Base-by-base conservation (phyloP, 192 early-diverging fungal genomes). In the Rhizophagus sp. region DNA sequence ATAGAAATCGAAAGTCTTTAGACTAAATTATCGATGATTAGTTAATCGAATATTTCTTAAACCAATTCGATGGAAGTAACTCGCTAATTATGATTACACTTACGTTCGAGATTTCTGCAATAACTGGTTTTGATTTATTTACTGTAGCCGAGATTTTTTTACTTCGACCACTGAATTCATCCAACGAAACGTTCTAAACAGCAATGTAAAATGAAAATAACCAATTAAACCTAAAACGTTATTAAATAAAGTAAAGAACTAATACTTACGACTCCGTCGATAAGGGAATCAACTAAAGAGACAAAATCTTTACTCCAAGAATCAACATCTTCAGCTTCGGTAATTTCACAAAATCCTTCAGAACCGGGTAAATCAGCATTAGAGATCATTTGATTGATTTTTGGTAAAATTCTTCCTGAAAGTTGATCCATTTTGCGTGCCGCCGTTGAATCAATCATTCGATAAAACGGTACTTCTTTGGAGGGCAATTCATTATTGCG, bases 171-270 rank as follows among this genome's bases (percentile, higher is more conserved):
- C 81, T 85, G 49, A 93, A 83, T 79, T 93, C 92, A 82, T 96
- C 95, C 49, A 96, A 78, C 24, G 90, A 90, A 13, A 92, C 85
- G 82, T 96, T 73, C 71, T 73, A 52, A 49, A 73, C n/a, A 25
- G 3, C 24, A 64, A 64, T 12, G 9, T 19, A 30, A 30, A 13
- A 25, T 13, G 4, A 12, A 73, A 50, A 73, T 24, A 30, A 73
- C 2, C 27, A 27, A 49, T 8, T 2, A 49, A 36, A 50, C 10
- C n/a, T 27, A n/a, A 50, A 24, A 4, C 9, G 27, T 10, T 11
- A 15, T 33, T 52, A 50, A 15, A 15, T 27, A 27, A 65, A 12
- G 11, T 13, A 27, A 27, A 27, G 13, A 27, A 1, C 2, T 52
- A n/a, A 13, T 6, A 73, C 71, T 17, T 30, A 73, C 71, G 1